These are phyloP conservation scores for Hordeum vulgare DNA, from an alignment of 176 grass and related monocot genomes.

Conservation along the genomic window DNA sequence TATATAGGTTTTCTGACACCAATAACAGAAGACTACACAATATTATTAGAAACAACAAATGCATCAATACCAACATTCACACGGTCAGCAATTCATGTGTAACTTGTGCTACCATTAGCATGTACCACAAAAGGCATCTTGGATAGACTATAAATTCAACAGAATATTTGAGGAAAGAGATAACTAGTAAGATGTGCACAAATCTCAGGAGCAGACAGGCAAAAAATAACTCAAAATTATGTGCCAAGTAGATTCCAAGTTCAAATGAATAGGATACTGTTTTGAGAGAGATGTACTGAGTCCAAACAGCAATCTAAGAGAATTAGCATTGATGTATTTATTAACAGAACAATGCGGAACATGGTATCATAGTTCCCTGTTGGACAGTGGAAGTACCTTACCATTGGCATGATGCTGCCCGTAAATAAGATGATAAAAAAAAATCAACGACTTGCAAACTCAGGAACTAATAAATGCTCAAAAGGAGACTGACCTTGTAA, in stretches of 20 bases:
- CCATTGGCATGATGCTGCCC: not conserved
- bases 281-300: not conserved
- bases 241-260: not conserved
- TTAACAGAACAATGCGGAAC: not conserved
- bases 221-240: not conserved
- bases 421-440: not conserved
- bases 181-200: not conserved
- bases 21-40: not conserved
- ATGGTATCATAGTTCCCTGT: not conserved
- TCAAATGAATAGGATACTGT: not conserved
- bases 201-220: not conserved
- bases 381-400: not conserved
- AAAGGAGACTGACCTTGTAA: constrained; percentile 56
- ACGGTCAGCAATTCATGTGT: not conserved
- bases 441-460: not conserved
- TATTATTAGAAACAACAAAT: constrained; percentile 3
- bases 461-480: constrained; percentile 3
- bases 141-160: not conserved
- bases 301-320: not conserved
- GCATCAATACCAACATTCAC: not conserved
- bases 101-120: constrained; percentile 6
- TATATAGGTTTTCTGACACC: not conserved
- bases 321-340: not conserved
- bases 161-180: not conserved
- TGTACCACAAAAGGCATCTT: not conserved